Percentiles rank a stretch among this genome's conserved stretches.
These are phyloP conservation scores for Trifolium repens DNA, from an alignment of 306 rosid species.

Conservation along the genomic window DNA sequence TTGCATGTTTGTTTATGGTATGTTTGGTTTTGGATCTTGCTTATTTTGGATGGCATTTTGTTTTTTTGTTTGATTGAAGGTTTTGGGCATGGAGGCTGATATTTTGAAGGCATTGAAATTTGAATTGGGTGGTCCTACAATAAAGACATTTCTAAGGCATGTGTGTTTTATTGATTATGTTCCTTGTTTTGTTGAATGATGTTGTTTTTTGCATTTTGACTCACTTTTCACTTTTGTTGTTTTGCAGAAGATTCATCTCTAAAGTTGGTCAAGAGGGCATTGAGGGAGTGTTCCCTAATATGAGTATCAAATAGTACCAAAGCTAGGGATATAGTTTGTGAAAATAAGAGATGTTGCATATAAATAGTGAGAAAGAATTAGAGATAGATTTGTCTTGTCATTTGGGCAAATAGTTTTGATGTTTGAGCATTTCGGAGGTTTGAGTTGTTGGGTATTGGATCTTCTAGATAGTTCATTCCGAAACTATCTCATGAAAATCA, in stretches of 20 bases:
- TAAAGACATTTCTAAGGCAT: constrained; percentile 79
- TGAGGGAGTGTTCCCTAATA: not conserved
- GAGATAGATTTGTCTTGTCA: not conserved
- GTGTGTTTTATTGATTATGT: constrained; percentile 27
- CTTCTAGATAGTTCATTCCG: too few species aligned
- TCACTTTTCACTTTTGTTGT: constrained; percentile 19
- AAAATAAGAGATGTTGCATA: not conserved
- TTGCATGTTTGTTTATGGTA: not conserved
- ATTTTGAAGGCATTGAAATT: constrained; percentile 69
- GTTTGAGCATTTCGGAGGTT: not conserved
- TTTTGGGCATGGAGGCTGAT: constrained; percentile 85
- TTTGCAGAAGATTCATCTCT: constrained; percentile 72
- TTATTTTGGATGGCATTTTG: not conserved
- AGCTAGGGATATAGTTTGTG: not conserved
- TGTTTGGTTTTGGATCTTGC: not conserved
- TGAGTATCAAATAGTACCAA: not conserved
- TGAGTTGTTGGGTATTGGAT: not conserved
- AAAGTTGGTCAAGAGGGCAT: constrained; percentile 56
- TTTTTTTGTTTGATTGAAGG: constrained; percentile 47
- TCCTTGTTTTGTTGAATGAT: not conserved
- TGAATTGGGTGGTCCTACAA: constrained; percentile 88
- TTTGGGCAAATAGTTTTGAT: not conserved
- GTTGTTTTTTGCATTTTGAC: not conserved
- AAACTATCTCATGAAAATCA: too few species aligned
- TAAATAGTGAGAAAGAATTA: not conserved